A percentile compares a stretch with the other conserved stretches of the same genome.
phyloP scores from a whole-genome alignment of 2,329 filamentous ascomycete species.

The Fusarium dimerum region DNA sequence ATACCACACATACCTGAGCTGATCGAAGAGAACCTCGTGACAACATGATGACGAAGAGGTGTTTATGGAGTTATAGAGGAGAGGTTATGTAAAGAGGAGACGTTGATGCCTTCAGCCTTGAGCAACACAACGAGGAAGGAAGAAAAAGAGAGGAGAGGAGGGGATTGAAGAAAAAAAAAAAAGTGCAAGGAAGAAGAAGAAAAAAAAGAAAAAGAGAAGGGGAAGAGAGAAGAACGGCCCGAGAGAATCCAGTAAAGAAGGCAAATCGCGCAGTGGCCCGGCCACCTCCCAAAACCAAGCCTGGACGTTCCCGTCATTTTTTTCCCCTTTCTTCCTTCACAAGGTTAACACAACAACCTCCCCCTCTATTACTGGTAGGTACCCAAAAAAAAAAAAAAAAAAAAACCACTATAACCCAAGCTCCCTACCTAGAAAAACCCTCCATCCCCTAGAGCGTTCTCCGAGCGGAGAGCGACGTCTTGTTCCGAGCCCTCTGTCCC shows the following conservation, averaged over 20 bases:
- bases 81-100: slow-evolving; percentile 21
- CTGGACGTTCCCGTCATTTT: slow-evolving; percentile 7
- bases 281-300: neutral
- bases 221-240: slow-evolving; percentile 17
- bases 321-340: neutral
- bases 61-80: slow-evolving; percentile 2
- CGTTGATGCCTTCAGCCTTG: slow-evolving; percentile 2
- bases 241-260: slow-evolving; percentile 8
- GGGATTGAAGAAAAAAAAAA: slow-evolving; percentile 4
- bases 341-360: too few species aligned
- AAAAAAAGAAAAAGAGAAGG: slow-evolving; percentile 4
- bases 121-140: neutral
- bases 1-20: slow-evolving; percentile 57
- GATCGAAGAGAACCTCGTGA: slow-evolving; percentile 58
- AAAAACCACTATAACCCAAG: neutral
- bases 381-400: neutral
- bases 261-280: slow-evolving; percentile 23
- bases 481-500: slow-evolving; percentile 24
- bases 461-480: slow-evolving; percentile 14
- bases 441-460: neutral
- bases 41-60: slow-evolving; percentile 48
- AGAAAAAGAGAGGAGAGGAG: slow-evolving; percentile 4
- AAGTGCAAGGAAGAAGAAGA: neutral
- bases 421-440: neutral
- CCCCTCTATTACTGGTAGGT: too few species aligned